Base-by-base conservation (phyloP, 768 basidiomycete species). In the Calocera cornea region DNA sequence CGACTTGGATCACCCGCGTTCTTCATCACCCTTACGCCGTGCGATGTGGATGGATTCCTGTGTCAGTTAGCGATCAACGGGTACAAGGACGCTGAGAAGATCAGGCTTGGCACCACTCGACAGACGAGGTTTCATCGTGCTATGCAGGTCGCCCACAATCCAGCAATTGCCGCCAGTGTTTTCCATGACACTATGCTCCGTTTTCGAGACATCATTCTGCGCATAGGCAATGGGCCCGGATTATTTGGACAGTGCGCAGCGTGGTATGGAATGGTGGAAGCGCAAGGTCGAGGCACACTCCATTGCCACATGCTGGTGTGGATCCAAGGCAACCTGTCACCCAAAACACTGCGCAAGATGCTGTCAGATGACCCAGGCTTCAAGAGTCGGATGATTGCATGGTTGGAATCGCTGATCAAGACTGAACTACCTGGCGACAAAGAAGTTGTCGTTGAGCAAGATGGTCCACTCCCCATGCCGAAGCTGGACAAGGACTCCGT, bases 21-120 rank as follows among this genome's bases (percentile, higher is more conserved):
- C 34, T 83, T 75, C 68, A 67, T 83, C 1, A 83, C 81, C 0
- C 76, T 81, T 5, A 82, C 82, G 72, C 81, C 81, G n/a, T 75
- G 76, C 17, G 80, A 80, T 66, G 70, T 79, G 0, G 75, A 79
- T 40, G 80, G 78, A 70, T 80, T 79, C 0, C 1, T 83, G 1
- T 74, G 83, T 1, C 76, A 77, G 34, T 76, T 82, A 63, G 60
- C 82, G 0, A 73, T 74, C 0, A 80, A 80, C 0, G 29, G 22
- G 1, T 75, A 80, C 0, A 77, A 80, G 10, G 74, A 80, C 66
- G 50, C 80, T 8, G 78, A 81, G 38, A 66, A 75, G 10, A 40
- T 78, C 0, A 3, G 73, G 0, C 66, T 71, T 0, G 71, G 73
- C 5, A 47, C 44, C 0, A 44, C 80, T 0, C 69, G 77, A 0